Base-by-base conservation (phyloP, 2,329 filamentous ascomycete species). In the Mycosphaerelloides madeirae region DNA sequence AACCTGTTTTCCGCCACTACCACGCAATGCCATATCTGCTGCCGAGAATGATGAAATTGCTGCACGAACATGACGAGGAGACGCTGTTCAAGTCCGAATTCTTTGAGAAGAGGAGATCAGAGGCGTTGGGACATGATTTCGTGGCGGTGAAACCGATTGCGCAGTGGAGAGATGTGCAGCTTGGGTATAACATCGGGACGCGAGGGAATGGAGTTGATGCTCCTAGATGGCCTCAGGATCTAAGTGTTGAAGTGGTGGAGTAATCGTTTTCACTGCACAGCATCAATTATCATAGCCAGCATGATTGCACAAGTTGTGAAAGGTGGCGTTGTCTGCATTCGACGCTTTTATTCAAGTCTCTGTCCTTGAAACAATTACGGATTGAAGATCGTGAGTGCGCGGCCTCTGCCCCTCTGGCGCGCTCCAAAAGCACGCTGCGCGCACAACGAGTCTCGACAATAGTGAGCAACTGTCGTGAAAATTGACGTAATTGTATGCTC, bases 121-220 rank as follows among this genome's bases (percentile, higher is more conserved):
- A 63, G 38, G 65, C 65, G 2, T 51, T 75, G 12, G 68, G 63
- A 0, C 62, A 55, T 8, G 58, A 63, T 1, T 61, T 78, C 15
- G 48, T 59, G 3, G 61, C 60, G 14, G 64, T 72, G 6, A 74
- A 72, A 50, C 73, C 74, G 0, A 59, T 77, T 6, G 61, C 71
- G 6, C 58, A 64, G 32, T 77, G 68, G 38, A 56, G 62, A 16
- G 60, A 62, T 6, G 66, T 75, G 4, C 52, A 70, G 38, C 57
- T 73, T 35, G 61, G 62, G 22, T 78, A 67, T 52, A 70, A 75
- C 46, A 63, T 78, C 14, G 72, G 74, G 2, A 75, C 73, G 3
- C 64, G 75, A 52, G 65, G 65, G 6, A 78, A 78, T 57, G 74
- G 74, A 1, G 61, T 71, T 3, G 75, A 78, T 56, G 49, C 66